A percentile compares a stretch with the other conserved stretches of the same genome.
Evolutionary conservation across 768 basidiomycete genomes (phyloP).

Genomic region (Dentipellis fragilis): DNA sequence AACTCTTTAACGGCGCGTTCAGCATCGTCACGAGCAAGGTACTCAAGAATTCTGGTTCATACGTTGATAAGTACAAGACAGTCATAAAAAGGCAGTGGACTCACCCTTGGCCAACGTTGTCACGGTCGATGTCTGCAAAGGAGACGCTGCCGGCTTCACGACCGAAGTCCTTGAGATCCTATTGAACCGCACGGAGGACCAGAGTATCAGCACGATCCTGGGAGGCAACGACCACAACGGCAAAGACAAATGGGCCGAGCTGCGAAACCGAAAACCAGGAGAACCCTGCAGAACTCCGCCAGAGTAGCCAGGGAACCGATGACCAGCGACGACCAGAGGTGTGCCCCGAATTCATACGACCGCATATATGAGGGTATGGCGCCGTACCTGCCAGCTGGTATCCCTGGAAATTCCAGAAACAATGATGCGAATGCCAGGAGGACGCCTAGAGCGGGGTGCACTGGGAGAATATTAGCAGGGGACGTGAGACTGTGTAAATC

Average conservation of each 20-base stretch:
- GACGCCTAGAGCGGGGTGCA: slow-evolving; percentile 58
- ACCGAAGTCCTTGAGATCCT: slow-evolving; percentile 98
- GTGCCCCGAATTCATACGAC: neutral
- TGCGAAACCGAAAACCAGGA: neutral
- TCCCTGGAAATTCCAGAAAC: slow-evolving; percentile 88
- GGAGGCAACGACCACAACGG: neutral
- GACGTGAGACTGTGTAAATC: neutral
- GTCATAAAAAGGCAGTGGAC: slow-evolving; percentile 17
- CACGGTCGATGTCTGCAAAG: slow-evolving; percentile 91
- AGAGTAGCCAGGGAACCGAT: neutral
- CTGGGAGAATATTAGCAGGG: slow-evolving; percentile 1
- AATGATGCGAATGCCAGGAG: slow-evolving; percentile 73
- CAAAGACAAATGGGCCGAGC: neutral
- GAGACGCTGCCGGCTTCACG: slow-evolving; percentile 89
- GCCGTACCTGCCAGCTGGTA: slow-evolving; percentile 97
- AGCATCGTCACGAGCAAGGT: slow-evolving; percentile 79
- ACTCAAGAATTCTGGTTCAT: slow-evolving; percentile 75
- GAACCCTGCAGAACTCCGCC: neutral
- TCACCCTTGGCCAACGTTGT: slow-evolving; percentile 79
- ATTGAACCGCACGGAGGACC: slow-evolving; percentile 12
- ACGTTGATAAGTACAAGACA: neutral
- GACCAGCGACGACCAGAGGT: neutral
- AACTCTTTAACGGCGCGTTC: slow-evolving; percentile 88
- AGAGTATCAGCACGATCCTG: slow-evolving; percentile 1
- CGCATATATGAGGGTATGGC: slow-evolving; percentile 16